Percentiles rank a stretch among this genome's conserved stretches.
phyloP scores from a whole-genome alignment of 2,329 filamentous ascomycete genomes.

The Hypomyces perniciosus region DNA sequence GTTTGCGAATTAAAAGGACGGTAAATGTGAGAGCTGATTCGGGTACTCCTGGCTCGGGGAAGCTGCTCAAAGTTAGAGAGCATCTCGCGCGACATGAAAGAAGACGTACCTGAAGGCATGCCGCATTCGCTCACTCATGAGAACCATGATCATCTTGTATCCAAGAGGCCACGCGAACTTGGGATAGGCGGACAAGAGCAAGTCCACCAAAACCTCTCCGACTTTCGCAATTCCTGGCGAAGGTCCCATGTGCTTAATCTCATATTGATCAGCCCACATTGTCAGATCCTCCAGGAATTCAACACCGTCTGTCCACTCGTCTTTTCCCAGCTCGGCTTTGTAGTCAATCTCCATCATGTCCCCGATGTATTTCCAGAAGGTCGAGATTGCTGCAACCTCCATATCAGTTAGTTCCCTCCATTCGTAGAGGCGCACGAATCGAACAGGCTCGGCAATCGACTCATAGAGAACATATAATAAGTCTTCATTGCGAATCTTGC shows the following conservation, averaged over 20 bases:
- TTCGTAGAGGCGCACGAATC: conserved; percentile 60
- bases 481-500: conserved; percentile 33
- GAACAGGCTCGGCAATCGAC: conserved; percentile 59
- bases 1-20: conserved; percentile 46
- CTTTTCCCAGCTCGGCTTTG: conserved; percentile 29
- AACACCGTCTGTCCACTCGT: conserved; percentile 43
- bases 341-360: conserved; percentile 63
- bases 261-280: conserved; percentile 50
- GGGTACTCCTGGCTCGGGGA: conserved; percentile 37
- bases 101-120: conserved; percentile 55
- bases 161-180: conserved; percentile 38
- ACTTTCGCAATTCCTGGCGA: conserved; percentile 41
- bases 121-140: conserved; percentile 60
- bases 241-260: conserved; percentile 52
- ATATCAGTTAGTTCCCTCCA: conserved; percentile 63
- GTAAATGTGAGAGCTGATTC: conserved; percentile 36
- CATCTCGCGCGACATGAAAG: not conserved
- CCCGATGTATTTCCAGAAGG: conserved; percentile 66
- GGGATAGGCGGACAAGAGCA: conserved; percentile 54
- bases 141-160: conserved; percentile 45
- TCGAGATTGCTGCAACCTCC: conserved; percentile 61
- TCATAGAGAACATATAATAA: conserved; percentile 41
- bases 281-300: conserved; percentile 46
- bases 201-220: conserved; percentile 53
- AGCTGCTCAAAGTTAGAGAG: conserved; percentile 23